Percentiles rank a stretch among this genome's conserved stretches.
These are phyloP conservation scores for Chrysanthemum seticuspe DNA, from an alignment of 129 eudicot species.

Conservation along the genomic window DNA sequence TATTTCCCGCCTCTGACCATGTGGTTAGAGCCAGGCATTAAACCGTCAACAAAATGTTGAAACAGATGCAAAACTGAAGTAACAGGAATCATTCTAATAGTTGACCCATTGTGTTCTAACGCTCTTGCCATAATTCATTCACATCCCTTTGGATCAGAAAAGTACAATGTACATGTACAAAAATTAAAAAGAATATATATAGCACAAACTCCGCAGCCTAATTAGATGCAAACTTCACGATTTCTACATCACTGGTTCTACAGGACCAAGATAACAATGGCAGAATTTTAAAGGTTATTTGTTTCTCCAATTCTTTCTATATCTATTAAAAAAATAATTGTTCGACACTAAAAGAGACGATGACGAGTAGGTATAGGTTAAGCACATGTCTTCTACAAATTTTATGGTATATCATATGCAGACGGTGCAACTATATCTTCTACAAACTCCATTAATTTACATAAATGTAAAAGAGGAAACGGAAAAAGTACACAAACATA, in stretches of 20 bases:
- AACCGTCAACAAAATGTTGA: background rate
- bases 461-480: background rate
- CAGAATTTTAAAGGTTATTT: background rate
- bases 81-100: too few relatives aligned
- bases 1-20: too few relatives aligned
- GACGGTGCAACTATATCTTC: background rate
- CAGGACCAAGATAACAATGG: background rate
- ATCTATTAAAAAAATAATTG: too few relatives aligned
- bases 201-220: too few relatives aligned
- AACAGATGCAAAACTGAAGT: background rate
- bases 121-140: too few relatives aligned
- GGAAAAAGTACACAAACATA: background rate
- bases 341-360: too few relatives aligned
- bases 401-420: background rate
- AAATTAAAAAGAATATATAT: background rate
- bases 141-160: too few relatives aligned
- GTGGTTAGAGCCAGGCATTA: too few relatives aligned
- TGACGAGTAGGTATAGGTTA: background rate
- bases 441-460: constrained; percentile 5
- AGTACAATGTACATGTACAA: background rate
- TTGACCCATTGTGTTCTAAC: too few relatives aligned
- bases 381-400: constrained; percentile 2
- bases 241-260: background rate
- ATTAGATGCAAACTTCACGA: constrained; percentile 2
- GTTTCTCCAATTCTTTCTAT: constrained; percentile 12